Conservation (phyloP, 208 protist species). For the Leishmania mexicana region DNA sequence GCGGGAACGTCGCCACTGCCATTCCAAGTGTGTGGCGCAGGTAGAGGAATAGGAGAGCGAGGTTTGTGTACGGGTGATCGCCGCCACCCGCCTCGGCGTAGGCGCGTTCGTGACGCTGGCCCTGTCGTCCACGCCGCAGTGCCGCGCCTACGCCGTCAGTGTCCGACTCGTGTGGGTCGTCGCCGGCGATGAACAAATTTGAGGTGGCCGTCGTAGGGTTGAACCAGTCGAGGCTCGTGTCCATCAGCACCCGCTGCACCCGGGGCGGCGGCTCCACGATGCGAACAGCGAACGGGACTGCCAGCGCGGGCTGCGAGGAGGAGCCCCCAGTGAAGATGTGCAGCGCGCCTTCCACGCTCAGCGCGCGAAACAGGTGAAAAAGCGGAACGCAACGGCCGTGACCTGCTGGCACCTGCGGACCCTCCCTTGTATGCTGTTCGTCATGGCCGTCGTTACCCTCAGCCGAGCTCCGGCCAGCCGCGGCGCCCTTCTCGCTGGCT, state of each 20-base stretch:
- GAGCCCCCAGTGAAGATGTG: slow-evolving; percentile 2
- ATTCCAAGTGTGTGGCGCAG: slow-evolving; percentile 46
- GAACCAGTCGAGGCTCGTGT: slow-evolving; percentile 94
- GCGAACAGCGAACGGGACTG: slow-evolving; percentile 40
- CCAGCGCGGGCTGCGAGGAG: neutral
- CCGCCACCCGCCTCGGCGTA: slow-evolving; percentile 92
- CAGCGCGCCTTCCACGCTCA: slow-evolving; percentile 18
- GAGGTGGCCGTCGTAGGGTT: slow-evolving; percentile 74
- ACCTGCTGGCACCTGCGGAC: neutral
- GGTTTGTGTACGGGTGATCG: slow-evolving; percentile 97
- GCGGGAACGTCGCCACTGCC: slow-evolving; percentile 52
- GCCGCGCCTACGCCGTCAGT: neutral
- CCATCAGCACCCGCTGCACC: slow-evolving; percentile 88
- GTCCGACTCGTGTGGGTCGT: slow-evolving; percentile 72
- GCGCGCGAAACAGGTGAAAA: slow-evolving; percentile 12
- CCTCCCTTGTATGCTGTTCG: neutral
- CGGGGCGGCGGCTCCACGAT: slow-evolving; percentile 75
- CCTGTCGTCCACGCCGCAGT: neutral
- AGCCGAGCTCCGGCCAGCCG: neutral
- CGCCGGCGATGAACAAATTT: slow-evolving; percentile 88
- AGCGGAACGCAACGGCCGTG: slow-evolving; percentile 8
- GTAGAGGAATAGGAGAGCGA: slow-evolving; percentile 76
- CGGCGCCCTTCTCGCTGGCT: neutral
- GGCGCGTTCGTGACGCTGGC: neutral
- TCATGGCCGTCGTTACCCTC: neutral